These are phyloP conservation scores for Penicillium diatomitis DNA, from an alignment of 495 filamentous ascomycete species.

Conservation along the genomic window DNA sequence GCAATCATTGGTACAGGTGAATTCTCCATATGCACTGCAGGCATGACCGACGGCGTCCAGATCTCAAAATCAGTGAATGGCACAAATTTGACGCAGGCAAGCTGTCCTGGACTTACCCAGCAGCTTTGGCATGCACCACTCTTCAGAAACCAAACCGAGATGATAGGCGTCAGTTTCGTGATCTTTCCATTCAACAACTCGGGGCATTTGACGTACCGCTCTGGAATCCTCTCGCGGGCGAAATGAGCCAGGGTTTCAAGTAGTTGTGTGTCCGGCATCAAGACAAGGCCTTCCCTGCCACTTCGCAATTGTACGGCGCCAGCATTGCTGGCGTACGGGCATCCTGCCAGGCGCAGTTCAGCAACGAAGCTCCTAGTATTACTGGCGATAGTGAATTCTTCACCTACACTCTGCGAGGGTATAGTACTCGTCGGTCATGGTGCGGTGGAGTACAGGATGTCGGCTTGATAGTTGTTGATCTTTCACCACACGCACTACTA, in stretches of 20 bases:
- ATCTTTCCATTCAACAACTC: neutral
- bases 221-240: conserved; percentile 43
- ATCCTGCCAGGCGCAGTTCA: neutral
- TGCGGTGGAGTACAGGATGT: no score
- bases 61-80: neutral
- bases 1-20: conserved; percentile 50
- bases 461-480: no score
- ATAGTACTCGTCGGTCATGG: neutral
- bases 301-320: conserved; percentile 22
- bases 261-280: conserved; percentile 27
- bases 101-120: conserved; percentile 14
- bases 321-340: conserved; percentile 22
- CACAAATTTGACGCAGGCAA: neutral
- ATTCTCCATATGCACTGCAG: conserved; percentile 51
- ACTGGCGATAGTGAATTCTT: neutral
- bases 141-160: neutral
- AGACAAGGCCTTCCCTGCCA: conserved; percentile 18
- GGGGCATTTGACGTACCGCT: conserved; percentile 19
- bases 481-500: no score
- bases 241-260: conserved; percentile 48
- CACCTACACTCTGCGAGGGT: conserved; percentile 5
- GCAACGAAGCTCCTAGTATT: neutral
- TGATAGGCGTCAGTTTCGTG: neutral
- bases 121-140: conserved; percentile 55
- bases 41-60: neutral